Evolutionary conservation across 2,329 filamentous ascomycete genomes (phyloP).

Genomic region (Calonectria pauciramosa): DNA sequence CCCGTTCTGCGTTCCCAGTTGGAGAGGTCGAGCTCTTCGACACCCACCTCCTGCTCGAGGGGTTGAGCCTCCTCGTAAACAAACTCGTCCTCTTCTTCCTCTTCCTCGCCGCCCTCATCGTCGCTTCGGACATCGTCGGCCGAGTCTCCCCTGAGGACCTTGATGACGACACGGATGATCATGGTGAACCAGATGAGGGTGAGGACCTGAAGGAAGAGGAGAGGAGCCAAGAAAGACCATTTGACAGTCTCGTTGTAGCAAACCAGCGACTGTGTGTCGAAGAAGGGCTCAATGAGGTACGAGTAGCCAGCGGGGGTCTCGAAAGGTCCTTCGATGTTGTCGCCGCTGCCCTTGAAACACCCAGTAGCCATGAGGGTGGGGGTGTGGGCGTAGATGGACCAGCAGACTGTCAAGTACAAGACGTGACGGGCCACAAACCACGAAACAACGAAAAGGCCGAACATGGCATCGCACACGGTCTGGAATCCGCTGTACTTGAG

Average conservation of each 20-base stretch:
- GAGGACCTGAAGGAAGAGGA: slow-evolving; percentile 84
- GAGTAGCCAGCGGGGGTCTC: slow-evolving; percentile 63
- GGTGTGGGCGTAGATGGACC: slow-evolving; percentile 64
- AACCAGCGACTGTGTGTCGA: slow-evolving; percentile 77
- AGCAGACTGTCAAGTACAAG: slow-evolving; percentile 83
- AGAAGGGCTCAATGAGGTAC: slow-evolving; percentile 82
- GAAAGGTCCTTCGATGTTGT: slow-evolving; percentile 68
- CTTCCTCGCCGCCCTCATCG: slow-evolving; percentile 76
- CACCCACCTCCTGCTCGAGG: slow-evolving; percentile 82
- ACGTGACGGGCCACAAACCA: slow-evolving; percentile 91
- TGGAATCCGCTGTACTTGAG: slow-evolving; percentile 89
- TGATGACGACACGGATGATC: slow-evolving; percentile 86
- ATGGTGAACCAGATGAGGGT: slow-evolving; percentile 91
- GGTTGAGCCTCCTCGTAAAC: slow-evolving; percentile 68
- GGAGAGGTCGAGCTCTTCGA: slow-evolving; percentile 77
- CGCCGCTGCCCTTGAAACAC: slow-evolving; percentile 76
- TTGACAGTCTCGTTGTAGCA: slow-evolving; percentile 85
- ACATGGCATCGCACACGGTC: slow-evolving; percentile 83
- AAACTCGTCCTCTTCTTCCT: slow-evolving; percentile 67
- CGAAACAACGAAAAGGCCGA: slow-evolving; percentile 86
- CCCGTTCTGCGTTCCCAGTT: slow-evolving; percentile 71
- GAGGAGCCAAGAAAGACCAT: slow-evolving; percentile 81
- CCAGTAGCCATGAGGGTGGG: slow-evolving; percentile 62
- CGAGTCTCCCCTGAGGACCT: slow-evolving; percentile 80
- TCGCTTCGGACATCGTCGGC: slow-evolving; percentile 93